Conservation (phyloP, 1,139 yeast genomes). For the Hyphopichia burtonii region DNA sequence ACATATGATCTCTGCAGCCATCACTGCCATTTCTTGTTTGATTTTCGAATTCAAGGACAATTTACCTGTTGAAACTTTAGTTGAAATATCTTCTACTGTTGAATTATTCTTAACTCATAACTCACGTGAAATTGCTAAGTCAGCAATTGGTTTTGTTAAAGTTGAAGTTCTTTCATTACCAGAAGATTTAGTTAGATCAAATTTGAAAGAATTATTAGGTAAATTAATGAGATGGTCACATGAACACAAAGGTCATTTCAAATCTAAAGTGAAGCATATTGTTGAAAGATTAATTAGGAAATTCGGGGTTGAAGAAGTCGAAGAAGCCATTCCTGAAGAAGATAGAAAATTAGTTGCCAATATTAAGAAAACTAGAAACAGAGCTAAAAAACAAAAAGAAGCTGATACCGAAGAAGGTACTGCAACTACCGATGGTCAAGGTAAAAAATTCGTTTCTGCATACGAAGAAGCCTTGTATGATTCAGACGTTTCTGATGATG, state of each 20-base stretch:
- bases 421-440: conserved; percentile 22
- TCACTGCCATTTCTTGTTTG: conserved; percentile 85
- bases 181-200: conserved; percentile 67
- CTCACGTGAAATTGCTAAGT: conserved; percentile 88
- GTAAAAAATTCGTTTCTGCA: conserved; percentile 68
- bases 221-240: conserved; percentile 90
- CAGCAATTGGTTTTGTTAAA: conserved; percentile 92
- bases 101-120: conserved; percentile 88
- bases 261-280: conserved; percentile 87
- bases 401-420: conserved; percentile 26
- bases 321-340: conserved; percentile 79
- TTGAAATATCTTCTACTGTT: conserved; percentile 83
- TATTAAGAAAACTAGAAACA: conserved; percentile 80
- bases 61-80: conserved; percentile 53
- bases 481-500: conserved; percentile 54
- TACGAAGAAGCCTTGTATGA: conserved; percentile 77
- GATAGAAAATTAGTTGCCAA: conserved; percentile 80
- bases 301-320: conserved; percentile 81
- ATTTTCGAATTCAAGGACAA: conserved; percentile 79
- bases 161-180: conserved; percentile 87
- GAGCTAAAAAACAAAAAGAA: conserved; percentile 73
- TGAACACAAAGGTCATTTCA: conserved; percentile 94
- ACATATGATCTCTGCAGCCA: conserved; percentile 94
- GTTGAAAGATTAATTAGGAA: conserved; percentile 87
- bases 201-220: conserved; percentile 62